Conservation (phyloP, 2,329 filamentous ascomycete species). For the Mariannaea sp. region DNA sequence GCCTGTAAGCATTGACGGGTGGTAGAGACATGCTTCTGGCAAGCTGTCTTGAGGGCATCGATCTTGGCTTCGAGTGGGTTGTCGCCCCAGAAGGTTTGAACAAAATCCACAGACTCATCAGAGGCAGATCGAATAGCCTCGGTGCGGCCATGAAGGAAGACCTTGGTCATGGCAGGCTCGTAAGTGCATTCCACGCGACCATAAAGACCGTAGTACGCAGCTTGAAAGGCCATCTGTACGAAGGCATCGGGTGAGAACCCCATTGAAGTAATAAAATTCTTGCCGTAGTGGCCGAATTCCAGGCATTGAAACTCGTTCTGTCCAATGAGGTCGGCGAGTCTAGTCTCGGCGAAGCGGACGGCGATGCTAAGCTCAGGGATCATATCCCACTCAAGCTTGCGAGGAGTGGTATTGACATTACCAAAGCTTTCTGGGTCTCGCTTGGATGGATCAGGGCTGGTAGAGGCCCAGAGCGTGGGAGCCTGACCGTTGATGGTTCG, state of each 20-base stretch:
- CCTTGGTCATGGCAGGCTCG: constrained; percentile 97
- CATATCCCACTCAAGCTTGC: constrained; percentile 99
- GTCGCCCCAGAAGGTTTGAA: constrained; percentile 94
- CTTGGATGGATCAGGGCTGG: constrained; percentile 90
- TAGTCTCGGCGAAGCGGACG: constrained; percentile 91
- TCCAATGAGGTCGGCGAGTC: constrained; percentile 90
- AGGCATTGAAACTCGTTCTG: constrained; percentile 96
- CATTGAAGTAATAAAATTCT: constrained; percentile 97
- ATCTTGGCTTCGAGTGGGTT: constrained; percentile 83
- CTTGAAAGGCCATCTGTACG: constrained; percentile 98
- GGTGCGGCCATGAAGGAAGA: constrained; percentile 89
- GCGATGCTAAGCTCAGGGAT: constrained; percentile 87
- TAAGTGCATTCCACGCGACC: constrained; percentile 94
- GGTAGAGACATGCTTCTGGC: constrained; percentile 76
- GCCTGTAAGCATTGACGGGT: constrained; percentile 89
- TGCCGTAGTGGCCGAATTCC: constrained; percentile 87
- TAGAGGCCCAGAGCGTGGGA: constrained; percentile 87
- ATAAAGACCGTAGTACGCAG: constrained; percentile 95
- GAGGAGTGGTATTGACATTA: constrained; percentile 89
- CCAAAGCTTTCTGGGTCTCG: constrained; percentile 90
- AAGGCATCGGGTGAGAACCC: constrained; percentile 97
- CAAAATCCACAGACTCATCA: constrained; percentile 81
- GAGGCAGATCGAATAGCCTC: constrained; percentile 91
- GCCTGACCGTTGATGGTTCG: constrained; percentile 94
- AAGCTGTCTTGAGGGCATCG: constrained; percentile 81